A percentile compares a stretch with the other conserved stretches of the same genome.
phyloP scores from a whole-genome alignment of 352 stramenopile genomes.

The Pythium insidiosum region DNA sequence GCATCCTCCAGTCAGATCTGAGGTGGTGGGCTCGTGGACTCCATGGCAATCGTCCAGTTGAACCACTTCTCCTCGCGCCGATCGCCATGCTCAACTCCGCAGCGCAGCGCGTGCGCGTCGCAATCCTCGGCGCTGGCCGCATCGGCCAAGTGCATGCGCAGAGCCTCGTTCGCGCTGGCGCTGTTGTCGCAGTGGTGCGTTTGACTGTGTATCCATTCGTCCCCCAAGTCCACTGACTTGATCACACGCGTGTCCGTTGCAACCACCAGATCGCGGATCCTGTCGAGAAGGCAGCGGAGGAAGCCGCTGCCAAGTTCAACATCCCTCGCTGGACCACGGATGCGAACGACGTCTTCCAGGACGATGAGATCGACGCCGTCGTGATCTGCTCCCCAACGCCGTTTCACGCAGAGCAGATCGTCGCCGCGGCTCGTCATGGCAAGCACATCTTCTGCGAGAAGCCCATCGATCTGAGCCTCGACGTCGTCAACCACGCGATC shows the following conservation, averaged over 20 bases:
- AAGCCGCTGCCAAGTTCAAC: conserved; percentile 26
- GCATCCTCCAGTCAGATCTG: too few relatives aligned
- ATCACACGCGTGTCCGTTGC: not conserved
- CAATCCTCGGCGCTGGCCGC: conserved; percentile 58
- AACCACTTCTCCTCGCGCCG: too few relatives aligned
- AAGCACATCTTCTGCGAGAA: conserved; percentile 97
- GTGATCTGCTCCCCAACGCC: conserved; percentile 94
- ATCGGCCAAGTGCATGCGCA: conserved; percentile 60
- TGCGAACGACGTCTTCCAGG: conserved; percentile 88
- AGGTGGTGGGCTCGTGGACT: too few relatives aligned
- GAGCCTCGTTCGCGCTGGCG: conserved; percentile 33
- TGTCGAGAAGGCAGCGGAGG: conserved; percentile 17
- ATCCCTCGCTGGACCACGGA: conserved; percentile 62
- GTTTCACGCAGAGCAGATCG: conserved; percentile 94
- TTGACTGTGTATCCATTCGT: not conserved
- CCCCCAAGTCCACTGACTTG: not conserved
- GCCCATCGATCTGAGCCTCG: conserved; percentile 89
- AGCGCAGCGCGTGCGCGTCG: conserved; percentile 28
- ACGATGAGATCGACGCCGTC: conserved; percentile 92
- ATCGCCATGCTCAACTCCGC: conserved; percentile 1
- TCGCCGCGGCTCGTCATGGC: conserved; percentile 82
- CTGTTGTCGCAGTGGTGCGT: conserved; percentile 37
- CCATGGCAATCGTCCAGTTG: too few relatives aligned
- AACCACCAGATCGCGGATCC: conserved; percentile 25
- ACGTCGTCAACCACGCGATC: conserved; percentile 47